Base-by-base conservation (phyloP, 495 filamentous ascomycete genomes). In the Trichoderma gamsii region DNA sequence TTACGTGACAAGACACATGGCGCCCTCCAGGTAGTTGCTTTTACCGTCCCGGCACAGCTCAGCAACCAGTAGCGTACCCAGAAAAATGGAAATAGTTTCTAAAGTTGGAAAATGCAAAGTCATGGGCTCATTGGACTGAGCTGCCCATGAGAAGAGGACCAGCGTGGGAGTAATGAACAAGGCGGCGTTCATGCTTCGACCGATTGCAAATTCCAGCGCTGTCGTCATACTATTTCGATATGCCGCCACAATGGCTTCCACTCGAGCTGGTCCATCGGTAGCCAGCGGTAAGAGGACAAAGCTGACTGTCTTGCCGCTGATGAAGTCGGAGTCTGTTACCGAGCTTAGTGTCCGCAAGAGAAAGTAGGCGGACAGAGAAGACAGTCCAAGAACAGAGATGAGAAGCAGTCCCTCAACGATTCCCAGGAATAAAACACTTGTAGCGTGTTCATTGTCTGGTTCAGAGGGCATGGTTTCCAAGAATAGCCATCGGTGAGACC, bases 401-500 rank as follows among this genome's bases (percentile, higher is more conserved):
- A 52, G 49, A 52, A 52, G 49, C 49, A 52, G 21, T n/a, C 18
- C 49, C n/a, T 52, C 49, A 23, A 52, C n/a, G 21, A 52, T 52
- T 0, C 49, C 49, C 0, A 52, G n/a, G 4, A 52, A 23, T 25
- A 52, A 9, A 9, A 4, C 21, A 52, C 49, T 52, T 9, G 25
- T 52, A 52, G 4, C 21, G 21, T 18, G 21, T 4, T 21, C n/a
- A 21, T 52, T 18, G 21, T 11, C 49, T 18, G 21, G n/a, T 23
- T 6, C n/a, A 52, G 49, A 11, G 5, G 49, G 21, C 9, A n/a
- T 11, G 9, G 4, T 18, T 52, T 52, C 49, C 9, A 52, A 11
- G 49, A 52, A 52, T 52, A 52, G 49, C 21, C 21, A 11, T 52
- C 49, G 49, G 49, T 52, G 49, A 52, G 49, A 52, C n/a, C 49